These are phyloP conservation scores for Lichtheimia corymbifera DNA, from an alignment of 371 early-diverging fungal species.

Conservation along the genomic window DNA sequence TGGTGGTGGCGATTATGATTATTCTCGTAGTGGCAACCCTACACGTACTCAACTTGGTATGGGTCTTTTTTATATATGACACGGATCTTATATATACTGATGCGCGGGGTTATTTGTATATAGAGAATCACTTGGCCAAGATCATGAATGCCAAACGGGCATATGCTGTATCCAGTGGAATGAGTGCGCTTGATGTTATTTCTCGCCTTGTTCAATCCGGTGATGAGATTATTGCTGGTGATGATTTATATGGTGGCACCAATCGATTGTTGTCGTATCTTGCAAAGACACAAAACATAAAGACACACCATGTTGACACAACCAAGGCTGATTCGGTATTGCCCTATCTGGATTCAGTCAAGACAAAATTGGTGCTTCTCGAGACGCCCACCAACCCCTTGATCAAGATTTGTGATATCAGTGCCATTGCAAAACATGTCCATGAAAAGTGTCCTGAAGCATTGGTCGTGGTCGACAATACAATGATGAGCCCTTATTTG, in stretches of 20 bases:
- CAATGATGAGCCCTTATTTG: slow-evolving; percentile 93
- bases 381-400: slow-evolving; percentile 93
- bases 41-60: slow-evolving; percentile 85
- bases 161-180: slow-evolving; percentile 82
- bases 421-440: slow-evolving; percentile 68
- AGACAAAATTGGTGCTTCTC: slow-evolving; percentile 79
- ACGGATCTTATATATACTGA: background rate
- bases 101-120: background rate
- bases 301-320: slow-evolving; percentile 84
- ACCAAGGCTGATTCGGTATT: slow-evolving; percentile 64
- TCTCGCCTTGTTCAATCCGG: slow-evolving; percentile 77
- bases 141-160: slow-evolving; percentile 82
- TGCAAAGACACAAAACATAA: slow-evolving; percentile 66
- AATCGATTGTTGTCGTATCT: slow-evolving; percentile 81
- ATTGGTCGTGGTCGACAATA: slow-evolving; percentile 90
- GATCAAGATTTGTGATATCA: slow-evolving; percentile 84
- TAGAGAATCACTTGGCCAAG: slow-evolving; percentile 85
- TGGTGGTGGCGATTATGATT: slow-evolving; percentile 92
- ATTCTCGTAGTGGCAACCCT: slow-evolving; percentile 89
- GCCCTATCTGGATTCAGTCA: slow-evolving; percentile 64
- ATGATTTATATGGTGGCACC: slow-evolving; percentile 91
- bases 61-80: background rate
- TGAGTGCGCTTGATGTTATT: slow-evolving; percentile 88
- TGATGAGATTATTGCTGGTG: slow-evolving; percentile 85
- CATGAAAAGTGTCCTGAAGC: slow-evolving; percentile 71